phyloP scores from a whole-genome alignment of 1,284 basidiomycete species.

The Ganoderma sinense region DNA sequence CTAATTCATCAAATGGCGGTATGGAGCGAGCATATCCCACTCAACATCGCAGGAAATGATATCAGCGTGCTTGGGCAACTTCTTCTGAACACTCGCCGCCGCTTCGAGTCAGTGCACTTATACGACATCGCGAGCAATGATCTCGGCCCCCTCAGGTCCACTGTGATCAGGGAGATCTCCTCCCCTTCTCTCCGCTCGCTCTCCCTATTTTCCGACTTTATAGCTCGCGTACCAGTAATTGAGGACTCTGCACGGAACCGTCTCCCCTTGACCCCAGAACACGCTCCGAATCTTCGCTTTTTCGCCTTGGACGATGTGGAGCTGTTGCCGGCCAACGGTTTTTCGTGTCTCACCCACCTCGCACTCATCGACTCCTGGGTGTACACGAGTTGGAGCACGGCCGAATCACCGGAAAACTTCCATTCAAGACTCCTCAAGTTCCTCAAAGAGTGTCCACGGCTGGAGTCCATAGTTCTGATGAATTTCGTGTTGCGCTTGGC shows the following conservation, averaged over 20 bases:
- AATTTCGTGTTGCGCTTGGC: not conserved
- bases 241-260: not conserved
- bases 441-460: constrained; percentile 4
- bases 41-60: not conserved
- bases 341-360: constrained; percentile 8
- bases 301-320: not conserved
- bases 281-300: not conserved
- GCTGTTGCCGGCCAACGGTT: not conserved
- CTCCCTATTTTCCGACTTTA: not conserved
- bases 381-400: not conserved
- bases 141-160: not conserved
- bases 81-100: not conserved
- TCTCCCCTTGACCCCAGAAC: not conserved
- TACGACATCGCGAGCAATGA: not conserved
- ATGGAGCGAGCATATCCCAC: not conserved
- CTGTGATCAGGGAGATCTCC: not conserved
- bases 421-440: not conserved
- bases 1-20: not conserved
- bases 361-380: not conserved
- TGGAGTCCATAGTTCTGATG: constrained; percentile 1
- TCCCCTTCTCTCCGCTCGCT: not conserved
- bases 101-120: not conserved
- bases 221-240: too few relatives aligned
- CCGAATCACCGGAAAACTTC: not conserved
- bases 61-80: not conserved